Percentiles rank a stretch among this genome's conserved stretches.
Conservation (phyloP, 768 basidiomycete genomes). For the Leccinum pellstonianum region DNA sequence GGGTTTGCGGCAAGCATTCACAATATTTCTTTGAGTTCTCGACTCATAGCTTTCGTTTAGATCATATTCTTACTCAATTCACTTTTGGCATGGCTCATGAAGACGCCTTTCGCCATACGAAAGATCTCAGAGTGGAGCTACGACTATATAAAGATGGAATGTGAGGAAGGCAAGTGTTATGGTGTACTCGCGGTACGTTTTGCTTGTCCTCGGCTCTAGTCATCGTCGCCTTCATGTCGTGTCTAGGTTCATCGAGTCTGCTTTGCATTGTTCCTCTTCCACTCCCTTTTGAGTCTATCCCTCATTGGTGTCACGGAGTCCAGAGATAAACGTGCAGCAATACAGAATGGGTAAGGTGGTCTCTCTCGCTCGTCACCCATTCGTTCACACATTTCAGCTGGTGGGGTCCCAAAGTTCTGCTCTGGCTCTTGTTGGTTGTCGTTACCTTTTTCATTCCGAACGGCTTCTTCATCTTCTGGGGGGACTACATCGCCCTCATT, state of each 20-base stretch:
- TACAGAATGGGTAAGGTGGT: conserved; percentile 86
- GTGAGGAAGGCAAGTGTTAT: conserved; percentile 89
- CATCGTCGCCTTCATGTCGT: conserved; percentile 3
- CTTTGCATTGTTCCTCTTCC: conserved; percentile 90
- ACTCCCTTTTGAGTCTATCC: conserved; percentile 72
- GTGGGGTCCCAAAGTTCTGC: conserved; percentile 97
- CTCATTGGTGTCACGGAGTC: conserved; percentile 90
- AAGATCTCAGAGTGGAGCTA: conserved; percentile 91
- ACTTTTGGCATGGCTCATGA: conserved; percentile 88
- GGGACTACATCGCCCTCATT: conserved; percentile 86
- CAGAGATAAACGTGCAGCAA: conserved; percentile 85
- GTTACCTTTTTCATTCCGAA: conserved; percentile 95
- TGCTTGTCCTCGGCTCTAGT: background rate
- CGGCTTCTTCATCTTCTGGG: conserved; percentile 98
- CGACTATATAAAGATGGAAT: conserved; percentile 99
- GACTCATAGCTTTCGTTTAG: conserved; percentile 38
- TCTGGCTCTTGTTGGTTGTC: conserved; percentile 81
- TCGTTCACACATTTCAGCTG: conserved; percentile 53
- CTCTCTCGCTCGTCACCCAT: conserved; percentile 3
- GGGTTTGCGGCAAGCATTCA: conserved; percentile 76
- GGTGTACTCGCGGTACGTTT: conserved; percentile 86
- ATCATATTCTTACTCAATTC: conserved; percentile 65
- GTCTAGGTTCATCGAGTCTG: conserved; percentile 89
- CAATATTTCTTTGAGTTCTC: background rate
- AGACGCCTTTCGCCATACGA: conserved; percentile 82